phyloP scores from a whole-genome alignment of 2,329 filamentous ascomycete species.

The Endothia cerciana region DNA sequence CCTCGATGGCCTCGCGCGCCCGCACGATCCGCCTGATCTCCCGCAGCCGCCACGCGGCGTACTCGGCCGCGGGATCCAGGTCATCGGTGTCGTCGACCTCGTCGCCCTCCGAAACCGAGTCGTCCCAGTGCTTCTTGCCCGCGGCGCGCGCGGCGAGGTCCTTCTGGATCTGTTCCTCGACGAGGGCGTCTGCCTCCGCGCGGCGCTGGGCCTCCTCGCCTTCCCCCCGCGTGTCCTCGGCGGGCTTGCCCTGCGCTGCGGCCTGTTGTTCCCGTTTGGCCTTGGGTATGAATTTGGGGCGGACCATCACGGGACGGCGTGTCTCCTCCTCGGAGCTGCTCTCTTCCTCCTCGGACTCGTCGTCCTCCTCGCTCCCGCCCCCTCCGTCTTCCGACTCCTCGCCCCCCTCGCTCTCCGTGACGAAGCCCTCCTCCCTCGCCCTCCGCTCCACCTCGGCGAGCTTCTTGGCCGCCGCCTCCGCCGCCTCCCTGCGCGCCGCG shows the following conservation, averaged over 20 bases:
- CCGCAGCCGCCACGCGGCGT: constrained; percentile 90
- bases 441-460: constrained; percentile 50
- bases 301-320: constrained; percentile 60
- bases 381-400: constrained; percentile 43
- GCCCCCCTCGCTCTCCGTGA: constrained; percentile 58
- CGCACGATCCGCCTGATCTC: constrained; percentile 89
- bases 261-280: constrained; percentile 37
- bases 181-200: constrained; percentile 74
- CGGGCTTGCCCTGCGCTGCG: background rate
- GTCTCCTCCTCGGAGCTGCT: constrained; percentile 60
- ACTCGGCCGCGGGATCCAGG: constrained; percentile 83
- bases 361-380: constrained; percentile 37
- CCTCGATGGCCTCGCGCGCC: constrained; percentile 82
- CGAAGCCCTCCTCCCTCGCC: constrained; percentile 65
- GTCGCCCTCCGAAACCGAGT: constrained; percentile 63
- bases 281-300: constrained; percentile 67
- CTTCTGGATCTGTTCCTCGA: constrained; percentile 87
- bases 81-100: constrained; percentile 90
- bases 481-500: constrained; percentile 51
- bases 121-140: constrained; percentile 86
- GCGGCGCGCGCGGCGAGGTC: constrained; percentile 75
- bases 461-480: constrained; percentile 51
- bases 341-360: constrained; percentile 47
- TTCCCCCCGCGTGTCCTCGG: constrained; percentile 41
- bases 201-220: constrained; percentile 64